phyloP scores from a whole-genome alignment of 805 yeast genomes.

The Pichia thaimueangensis region DNA sequence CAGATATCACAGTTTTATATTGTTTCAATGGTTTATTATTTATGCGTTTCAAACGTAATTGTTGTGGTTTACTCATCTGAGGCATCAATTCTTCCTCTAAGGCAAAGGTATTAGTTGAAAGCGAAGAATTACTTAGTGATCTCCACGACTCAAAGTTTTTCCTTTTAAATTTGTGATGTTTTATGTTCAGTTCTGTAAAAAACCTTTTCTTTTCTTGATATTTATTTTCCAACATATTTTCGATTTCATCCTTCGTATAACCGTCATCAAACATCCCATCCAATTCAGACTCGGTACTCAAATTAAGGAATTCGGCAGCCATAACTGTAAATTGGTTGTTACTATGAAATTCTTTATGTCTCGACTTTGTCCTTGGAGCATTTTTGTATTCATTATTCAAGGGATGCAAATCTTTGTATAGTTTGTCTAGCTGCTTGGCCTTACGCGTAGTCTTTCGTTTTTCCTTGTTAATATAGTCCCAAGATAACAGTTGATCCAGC shows the following conservation, averaged over 20 bases:
- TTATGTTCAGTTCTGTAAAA: constrained; percentile 21
- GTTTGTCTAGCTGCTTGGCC: constrained; percentile 8
- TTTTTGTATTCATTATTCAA: constrained; percentile 16
- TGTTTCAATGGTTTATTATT: constrained; percentile 15
- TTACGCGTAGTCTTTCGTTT: constrained; percentile 8
- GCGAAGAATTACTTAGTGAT: constrained; percentile 4
- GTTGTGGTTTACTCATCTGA: not conserved
- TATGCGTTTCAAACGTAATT: constrained; percentile 8
- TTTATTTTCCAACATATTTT: constrained; percentile 25
- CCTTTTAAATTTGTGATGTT: constrained; percentile 27
- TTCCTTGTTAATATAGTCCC: constrained; percentile 2
- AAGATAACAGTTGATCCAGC: not conserved
- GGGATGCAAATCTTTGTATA: constrained; percentile 16
- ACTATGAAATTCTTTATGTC: constrained; percentile 25
- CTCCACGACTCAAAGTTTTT: constrained; percentile 20
- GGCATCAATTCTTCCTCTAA: constrained; percentile 7
- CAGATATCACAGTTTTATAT: constrained; percentile 11
- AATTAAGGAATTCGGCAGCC: constrained; percentile 27
- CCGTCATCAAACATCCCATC: constrained; percentile 20
- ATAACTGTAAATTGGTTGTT: constrained; percentile 31
- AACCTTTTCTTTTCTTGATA: constrained; percentile 23
- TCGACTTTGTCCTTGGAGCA: constrained; percentile 15
- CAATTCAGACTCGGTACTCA: constrained; percentile 23
- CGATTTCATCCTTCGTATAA: constrained; percentile 22
- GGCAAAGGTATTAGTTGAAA: constrained; percentile 1